Conservation (phyloP, 805 yeast genomes). For the Ogataea pignaliae region DNA sequence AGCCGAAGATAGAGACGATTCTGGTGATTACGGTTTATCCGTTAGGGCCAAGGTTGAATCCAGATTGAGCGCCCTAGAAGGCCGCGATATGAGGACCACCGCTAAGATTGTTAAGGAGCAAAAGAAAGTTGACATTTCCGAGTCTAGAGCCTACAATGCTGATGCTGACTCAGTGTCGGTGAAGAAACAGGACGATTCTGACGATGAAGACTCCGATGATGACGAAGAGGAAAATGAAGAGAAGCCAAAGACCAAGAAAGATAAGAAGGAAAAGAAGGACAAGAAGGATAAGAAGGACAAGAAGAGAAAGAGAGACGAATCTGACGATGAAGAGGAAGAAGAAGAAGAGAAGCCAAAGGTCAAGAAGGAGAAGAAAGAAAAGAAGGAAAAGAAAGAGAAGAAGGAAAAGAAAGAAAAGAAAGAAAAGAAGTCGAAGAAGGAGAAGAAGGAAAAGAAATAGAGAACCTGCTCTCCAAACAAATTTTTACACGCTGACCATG, state of each 20-base stretch:
- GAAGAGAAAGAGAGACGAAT: constrained; percentile 21
- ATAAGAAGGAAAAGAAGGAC: constrained; percentile 23
- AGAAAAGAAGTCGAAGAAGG: constrained; percentile 17
- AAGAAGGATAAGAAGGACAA: constrained; percentile 18
- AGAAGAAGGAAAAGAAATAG: constrained; percentile 11
- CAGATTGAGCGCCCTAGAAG: constrained; percentile 91
- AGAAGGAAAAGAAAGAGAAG: constrained; percentile 25
- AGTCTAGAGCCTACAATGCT: constrained; percentile 85
- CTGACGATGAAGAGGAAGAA: constrained; percentile 16
- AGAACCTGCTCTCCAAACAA: too few relatives aligned
- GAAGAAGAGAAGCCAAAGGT: constrained; percentile 23
- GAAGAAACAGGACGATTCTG: constrained; percentile 26
- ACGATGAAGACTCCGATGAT: constrained; percentile 30
- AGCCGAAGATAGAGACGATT: constrained; percentile 94
- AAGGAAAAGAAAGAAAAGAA: constrained; percentile 20
- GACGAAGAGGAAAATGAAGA: constrained; percentile 24
- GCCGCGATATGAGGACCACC: constrained; percentile 91
- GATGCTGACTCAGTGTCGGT: constrained; percentile 77
- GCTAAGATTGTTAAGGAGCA: constrained; percentile 77
- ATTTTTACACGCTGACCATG: too few relatives aligned
- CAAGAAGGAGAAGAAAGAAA: constrained; percentile 28
- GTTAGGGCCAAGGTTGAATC: constrained; percentile 92
- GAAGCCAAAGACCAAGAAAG: constrained; percentile 20
- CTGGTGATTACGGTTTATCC: constrained; percentile 88
- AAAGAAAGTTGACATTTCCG: constrained; percentile 81